Percentiles rank a stretch among this genome's conserved stretches.
Evolutionary conservation across 345 rosid species (phyloP).

Genomic region (Linum lewisii): DNA sequence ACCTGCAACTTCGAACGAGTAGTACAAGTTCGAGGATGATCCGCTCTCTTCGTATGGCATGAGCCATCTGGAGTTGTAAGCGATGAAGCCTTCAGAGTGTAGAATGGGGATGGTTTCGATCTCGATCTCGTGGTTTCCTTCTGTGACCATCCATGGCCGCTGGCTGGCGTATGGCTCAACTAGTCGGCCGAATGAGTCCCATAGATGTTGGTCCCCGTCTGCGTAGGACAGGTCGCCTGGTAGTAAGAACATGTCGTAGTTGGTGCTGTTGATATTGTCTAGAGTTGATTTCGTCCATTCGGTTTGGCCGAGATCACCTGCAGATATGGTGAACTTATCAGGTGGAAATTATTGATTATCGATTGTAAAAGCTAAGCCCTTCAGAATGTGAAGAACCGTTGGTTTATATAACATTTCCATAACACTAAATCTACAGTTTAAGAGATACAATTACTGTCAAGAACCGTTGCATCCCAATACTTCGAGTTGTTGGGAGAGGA

Average conservation of each 20-base stretch:
- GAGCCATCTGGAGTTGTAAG: conserved; percentile 78
- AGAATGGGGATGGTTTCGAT: conserved; percentile 54
- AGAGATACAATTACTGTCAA: too few species aligned
- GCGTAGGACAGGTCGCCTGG: conserved; percentile 91
- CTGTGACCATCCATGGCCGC: conserved; percentile 92
- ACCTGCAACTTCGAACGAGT: conserved; percentile 62
- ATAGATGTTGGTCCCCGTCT: conserved; percentile 50
- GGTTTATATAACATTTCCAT: too few species aligned
- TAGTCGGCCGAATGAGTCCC: conserved; percentile 93
- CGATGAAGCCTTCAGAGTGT: conserved; percentile 48
- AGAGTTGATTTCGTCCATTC: conserved; percentile 77
- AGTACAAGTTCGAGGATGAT: conserved; percentile 69
- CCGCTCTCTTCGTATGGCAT: conserved; percentile 74
- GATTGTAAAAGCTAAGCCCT: too few species aligned
- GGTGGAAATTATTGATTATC: background rate
- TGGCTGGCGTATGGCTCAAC: conserved; percentile 69
- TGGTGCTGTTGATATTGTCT: conserved; percentile 29
- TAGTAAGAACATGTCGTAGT: conserved; percentile 61
- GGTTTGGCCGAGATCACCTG: conserved; percentile 92
- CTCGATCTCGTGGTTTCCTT: conserved; percentile 84
- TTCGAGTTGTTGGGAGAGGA: too few species aligned
- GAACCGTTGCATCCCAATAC: too few species aligned
- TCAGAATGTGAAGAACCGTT: too few species aligned
- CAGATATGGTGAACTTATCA: background rate
- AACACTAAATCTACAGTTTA: too few species aligned